Conservation (phyloP, 169 alveolate genomes). For the Eimeria falciformis region DNA sequence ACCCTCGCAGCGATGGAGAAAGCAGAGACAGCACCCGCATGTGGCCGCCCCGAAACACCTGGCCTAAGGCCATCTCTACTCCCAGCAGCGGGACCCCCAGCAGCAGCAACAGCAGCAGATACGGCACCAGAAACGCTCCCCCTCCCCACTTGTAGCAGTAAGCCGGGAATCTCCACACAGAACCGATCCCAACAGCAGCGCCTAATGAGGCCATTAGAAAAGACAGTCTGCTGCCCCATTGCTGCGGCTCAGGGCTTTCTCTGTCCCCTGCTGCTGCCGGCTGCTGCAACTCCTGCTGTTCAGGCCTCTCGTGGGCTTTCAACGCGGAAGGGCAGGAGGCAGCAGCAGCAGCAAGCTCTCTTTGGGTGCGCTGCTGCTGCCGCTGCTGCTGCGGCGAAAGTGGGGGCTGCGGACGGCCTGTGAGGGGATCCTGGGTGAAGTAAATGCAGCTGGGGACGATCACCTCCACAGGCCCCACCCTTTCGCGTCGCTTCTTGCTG, state of each 20-base stretch:
- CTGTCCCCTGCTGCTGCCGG: slow-evolving; percentile 40
- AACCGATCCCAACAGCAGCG: slow-evolving; percentile 70
- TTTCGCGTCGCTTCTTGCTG: not conserved
- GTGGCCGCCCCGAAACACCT: slow-evolving; percentile 58
- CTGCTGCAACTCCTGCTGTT: slow-evolving; percentile 43
- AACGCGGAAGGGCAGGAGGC: not conserved
- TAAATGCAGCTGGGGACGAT: slow-evolving; percentile 14
- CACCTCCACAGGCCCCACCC: not conserved
- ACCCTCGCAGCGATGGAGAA: slow-evolving; percentile 53
- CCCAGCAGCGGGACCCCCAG: slow-evolving; percentile 63
- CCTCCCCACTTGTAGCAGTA: slow-evolving; percentile 73
- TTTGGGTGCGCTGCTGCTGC: not conserved
- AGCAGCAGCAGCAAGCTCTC: not conserved
- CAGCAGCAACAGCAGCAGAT: slow-evolving; percentile 55
- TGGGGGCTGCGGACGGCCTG: not conserved
- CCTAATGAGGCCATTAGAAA: slow-evolving; percentile 3
- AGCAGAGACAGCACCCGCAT: not conserved
- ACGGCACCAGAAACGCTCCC: slow-evolving; percentile 21
- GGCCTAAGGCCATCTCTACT: slow-evolving; percentile 33
- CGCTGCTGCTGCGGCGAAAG: slow-evolving; percentile 17
- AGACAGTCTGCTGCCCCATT: not conserved
- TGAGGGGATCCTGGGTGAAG: not conserved
- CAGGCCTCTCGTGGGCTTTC: not conserved
- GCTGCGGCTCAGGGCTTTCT: not conserved
- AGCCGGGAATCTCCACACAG: slow-evolving; percentile 63